Base-by-base conservation (phyloP, 2,329 filamentous ascomycete species). In the Penicillium sp. region DNA sequence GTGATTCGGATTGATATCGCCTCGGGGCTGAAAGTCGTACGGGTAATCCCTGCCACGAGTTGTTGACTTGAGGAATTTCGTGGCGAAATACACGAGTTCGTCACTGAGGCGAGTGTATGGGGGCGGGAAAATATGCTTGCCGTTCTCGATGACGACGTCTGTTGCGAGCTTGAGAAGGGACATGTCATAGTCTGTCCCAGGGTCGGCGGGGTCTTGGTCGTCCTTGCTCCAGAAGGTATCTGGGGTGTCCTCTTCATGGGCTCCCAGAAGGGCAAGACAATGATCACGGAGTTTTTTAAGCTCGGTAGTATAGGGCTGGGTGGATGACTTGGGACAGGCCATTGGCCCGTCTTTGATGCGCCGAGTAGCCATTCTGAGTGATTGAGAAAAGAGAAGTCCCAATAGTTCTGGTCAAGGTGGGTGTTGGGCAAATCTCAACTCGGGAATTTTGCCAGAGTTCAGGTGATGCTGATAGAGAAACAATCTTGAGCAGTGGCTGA, bases 81-180 rank as follows among this genome's bases (percentile, higher is more conserved):
- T 59, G 0, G 57, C 58, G 1, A 65, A 53, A 22, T 64, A 65
- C 4, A 64, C 59, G 4, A 59, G 35, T 24, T 65, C 63, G 35
- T 65, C 63, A 21, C 59, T 58, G 0, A 65, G 63, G n/a, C 63
- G 54, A 2, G 55, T 63, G 45, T 50, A 51, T 0, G 37, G 9
- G 1, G 61, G 63, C 9, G 63, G 63, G 24, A 62, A 63, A 13
- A 27, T 3, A 2, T 44, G 49, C 14, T 51, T 46, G 9, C 26
- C 47, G 4, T 53, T 27, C 4, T 45, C 26, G 24, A 24, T 29
- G 26, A 45, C 43, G 5, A 65, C 33, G 13, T 54, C 5, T 9
- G 29, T 54, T 10, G 45, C 44, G 19, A 54, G 29, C 13, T 37
- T 16, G 16, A 64, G 46, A 3, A 29, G 35, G 14, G 56, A 49